These are phyloP conservation scores for Arabidopsis arenosa DNA, from an alignment of 345 rosid genomes.

Conservation along the genomic window DNA sequence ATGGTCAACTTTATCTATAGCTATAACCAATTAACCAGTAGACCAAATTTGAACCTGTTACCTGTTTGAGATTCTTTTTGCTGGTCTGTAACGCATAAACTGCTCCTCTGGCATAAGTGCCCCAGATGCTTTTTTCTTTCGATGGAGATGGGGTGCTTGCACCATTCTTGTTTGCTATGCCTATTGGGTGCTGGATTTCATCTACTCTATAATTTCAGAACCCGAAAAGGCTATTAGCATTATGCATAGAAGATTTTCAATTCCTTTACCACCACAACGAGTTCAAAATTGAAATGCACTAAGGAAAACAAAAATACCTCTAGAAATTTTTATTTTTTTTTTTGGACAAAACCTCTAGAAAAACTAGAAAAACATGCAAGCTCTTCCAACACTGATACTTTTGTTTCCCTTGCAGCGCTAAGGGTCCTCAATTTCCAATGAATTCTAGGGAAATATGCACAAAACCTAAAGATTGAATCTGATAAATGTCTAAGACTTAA, in stretches of 20 bases:
- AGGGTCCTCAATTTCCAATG: conserved; percentile 20
- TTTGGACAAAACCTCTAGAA: background rate
- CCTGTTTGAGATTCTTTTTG: conserved; percentile 68
- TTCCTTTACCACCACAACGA: conserved; percentile 8
- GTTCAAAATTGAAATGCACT: conserved; percentile 7
- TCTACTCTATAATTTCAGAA: conserved; percentile 55
- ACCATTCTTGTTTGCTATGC: conserved; percentile 42
- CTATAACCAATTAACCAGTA: conserved; percentile 27
- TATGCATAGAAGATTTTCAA: conserved; percentile 10
- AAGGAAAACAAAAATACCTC: background rate
- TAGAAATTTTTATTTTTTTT: no score
- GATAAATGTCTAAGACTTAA: conserved; percentile 17
- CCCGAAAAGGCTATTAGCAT: conserved; percentile 28
- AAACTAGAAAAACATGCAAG: conserved; percentile 15
- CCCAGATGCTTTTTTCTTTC: conserved; percentile 69
- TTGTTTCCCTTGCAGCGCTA: conserved; percentile 19
- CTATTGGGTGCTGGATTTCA: conserved; percentile 63
- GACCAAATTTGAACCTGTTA: conserved; percentile 33
- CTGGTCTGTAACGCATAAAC: conserved; percentile 72
- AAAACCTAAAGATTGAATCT: conserved; percentile 20
- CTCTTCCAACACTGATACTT: conserved; percentile 26
- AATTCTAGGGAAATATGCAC: background rate
- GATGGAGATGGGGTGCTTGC: conserved; percentile 44
- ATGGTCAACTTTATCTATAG: conserved; percentile 23
- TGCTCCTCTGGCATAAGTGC: conserved; percentile 90